Evolutionary conservation across 139 green algal species (phyloP).

Genomic region (Trebouxia sp.): DNA sequence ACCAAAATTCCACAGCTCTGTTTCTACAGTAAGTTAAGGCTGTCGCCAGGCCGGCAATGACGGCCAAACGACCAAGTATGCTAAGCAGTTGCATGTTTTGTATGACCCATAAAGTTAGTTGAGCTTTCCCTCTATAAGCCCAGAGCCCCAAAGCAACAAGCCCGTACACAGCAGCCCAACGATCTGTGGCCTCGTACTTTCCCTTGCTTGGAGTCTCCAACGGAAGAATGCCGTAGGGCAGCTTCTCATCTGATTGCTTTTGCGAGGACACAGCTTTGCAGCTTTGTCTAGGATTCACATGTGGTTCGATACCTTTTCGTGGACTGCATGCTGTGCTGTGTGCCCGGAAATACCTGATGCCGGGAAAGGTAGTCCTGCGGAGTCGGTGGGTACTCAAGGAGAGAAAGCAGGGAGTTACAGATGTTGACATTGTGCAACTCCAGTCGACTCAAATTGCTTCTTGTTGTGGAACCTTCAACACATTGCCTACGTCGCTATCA

Average conservation of each 20-base stretch:
- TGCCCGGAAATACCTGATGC: too few species aligned
- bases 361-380: too few species aligned
- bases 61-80: neutral
- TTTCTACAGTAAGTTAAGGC: neutral
- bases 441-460: too few species aligned
- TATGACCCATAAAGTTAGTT: neutral
- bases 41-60: neutral
- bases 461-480: too few species aligned
- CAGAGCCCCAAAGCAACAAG: neutral
- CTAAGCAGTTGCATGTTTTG: neutral
- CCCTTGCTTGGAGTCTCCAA: neutral
- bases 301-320: too few species aligned
- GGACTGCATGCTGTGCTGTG: too few species aligned
- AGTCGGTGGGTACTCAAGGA: too few species aligned
- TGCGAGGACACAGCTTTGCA: neutral
- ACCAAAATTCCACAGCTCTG: neutral
- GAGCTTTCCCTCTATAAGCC: neutral
- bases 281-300: neutral
- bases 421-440: too few species aligned
- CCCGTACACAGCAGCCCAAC: neutral
- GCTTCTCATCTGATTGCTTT: neutral
- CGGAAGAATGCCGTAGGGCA: neutral
- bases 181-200: neutral
- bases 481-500: too few species aligned
- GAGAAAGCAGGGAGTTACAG: too few species aligned